A percentile compares a stretch with the other conserved stretches of the same genome.
These are phyloP conservation scores for Neckera pumila DNA, from an alignment of 225 moss, liverwort and hornwort species.

Conservation along the genomic window DNA sequence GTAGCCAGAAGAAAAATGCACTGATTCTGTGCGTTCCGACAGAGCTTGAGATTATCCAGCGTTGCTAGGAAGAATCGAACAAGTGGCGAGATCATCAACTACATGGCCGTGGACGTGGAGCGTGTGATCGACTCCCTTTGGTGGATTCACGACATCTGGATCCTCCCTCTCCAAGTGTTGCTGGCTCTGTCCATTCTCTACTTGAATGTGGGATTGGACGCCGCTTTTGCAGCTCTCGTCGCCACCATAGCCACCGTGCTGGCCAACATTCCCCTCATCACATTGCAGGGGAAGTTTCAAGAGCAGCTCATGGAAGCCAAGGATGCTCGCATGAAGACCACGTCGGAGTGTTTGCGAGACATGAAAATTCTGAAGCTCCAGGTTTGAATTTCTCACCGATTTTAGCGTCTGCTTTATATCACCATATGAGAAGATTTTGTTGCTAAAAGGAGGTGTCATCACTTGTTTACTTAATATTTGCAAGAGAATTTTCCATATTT, in stretches of 20 bases:
- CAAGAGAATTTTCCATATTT: neutral
- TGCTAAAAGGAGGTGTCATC: neutral
- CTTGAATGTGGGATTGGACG: conserved; percentile 34
- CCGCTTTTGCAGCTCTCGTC: conserved; percentile 18
- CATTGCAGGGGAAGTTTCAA: conserved; percentile 25
- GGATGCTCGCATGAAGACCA: conserved; percentile 64
- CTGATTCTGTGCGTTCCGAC: neutral
- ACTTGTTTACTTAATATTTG: neutral
- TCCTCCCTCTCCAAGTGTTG: conserved; percentile 47
- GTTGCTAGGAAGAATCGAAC: conserved; percentile 37
- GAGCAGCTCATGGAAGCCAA: conserved; percentile 65
- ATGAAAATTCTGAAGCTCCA: conserved; percentile 36
- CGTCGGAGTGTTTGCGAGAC: conserved; percentile 41
- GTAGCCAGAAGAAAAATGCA: neutral
- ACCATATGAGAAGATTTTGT: too few species aligned
- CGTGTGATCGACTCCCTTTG: conserved; percentile 28
- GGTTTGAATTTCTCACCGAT: neutral
- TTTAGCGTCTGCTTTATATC: neutral
- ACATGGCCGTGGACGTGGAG: conserved; percentile 51
- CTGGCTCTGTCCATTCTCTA: conserved; percentile 55
- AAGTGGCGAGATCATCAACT: conserved; percentile 71
- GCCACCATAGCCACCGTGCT: conserved; percentile 31
- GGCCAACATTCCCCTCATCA: conserved; percentile 33
- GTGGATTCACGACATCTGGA: conserved; percentile 49
- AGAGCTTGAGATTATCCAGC: conserved; percentile 46